Evolutionary conservation across 495 filamentous ascomycete genomes (phyloP).

Genomic region (Xylona heveae): DNA sequence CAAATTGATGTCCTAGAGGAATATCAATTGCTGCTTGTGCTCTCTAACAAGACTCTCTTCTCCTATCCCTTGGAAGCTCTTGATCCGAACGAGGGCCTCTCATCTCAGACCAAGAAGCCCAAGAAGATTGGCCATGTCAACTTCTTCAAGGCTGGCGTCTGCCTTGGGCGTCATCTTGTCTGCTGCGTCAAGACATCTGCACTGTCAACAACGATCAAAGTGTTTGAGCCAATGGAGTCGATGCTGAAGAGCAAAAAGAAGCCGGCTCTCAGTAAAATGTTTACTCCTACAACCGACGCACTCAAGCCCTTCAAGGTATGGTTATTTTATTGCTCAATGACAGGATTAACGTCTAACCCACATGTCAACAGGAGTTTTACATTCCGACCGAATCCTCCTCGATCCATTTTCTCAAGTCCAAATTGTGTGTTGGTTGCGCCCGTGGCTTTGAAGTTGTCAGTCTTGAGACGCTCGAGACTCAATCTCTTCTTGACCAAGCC

Average conservation of each 20-base stretch:
- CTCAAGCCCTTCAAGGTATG: conserved; percentile 78
- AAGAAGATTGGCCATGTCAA: conserved; percentile 96
- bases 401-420: conserved; percentile 92
- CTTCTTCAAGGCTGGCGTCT: conserved; percentile 95
- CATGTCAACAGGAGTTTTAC: conserved; percentile 58
- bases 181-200: conserved; percentile 85
- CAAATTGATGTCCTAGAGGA: conserved; percentile 94
- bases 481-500: conserved; percentile 90
- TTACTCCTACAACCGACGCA: conserved; percentile 80
- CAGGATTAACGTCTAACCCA: conserved; percentile 4
- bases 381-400: conserved; percentile 91
- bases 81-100: conserved; percentile 54
- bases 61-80: conserved; percentile 75
- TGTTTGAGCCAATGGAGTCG: conserved; percentile 88
- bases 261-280: conserved; percentile 83
- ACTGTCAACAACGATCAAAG: conserved; percentile 86
- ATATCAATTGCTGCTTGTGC: conserved; percentile 75
- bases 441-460: conserved; percentile 94
- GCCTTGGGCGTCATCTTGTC: conserved; percentile 80
- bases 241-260: conserved; percentile 76
- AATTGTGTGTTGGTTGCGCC: conserved; percentile 87
- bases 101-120: conserved; percentile 57
- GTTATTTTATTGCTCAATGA: conserved; percentile 1
- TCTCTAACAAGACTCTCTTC: conserved; percentile 74
- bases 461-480: conserved; percentile 90